These are phyloP conservation scores for Acer campestre DNA, from an alignment of 345 rosid genomes.

Conservation along the genomic window DNA sequence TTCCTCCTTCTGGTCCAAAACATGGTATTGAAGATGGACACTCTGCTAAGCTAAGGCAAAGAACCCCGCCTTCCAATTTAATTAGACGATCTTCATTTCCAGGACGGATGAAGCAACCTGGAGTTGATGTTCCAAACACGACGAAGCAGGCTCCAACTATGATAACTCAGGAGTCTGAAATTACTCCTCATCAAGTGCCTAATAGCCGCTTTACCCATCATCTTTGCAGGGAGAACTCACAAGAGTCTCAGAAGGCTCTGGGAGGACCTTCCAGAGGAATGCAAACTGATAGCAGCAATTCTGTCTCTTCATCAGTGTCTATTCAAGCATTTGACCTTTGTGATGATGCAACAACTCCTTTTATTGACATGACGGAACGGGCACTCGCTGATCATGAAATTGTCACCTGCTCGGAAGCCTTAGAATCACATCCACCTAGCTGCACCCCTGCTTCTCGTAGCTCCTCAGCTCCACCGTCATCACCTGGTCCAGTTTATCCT, in stretches of 20 bases:
- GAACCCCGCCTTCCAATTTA: conserved; percentile 69
- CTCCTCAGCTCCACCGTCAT: not conserved
- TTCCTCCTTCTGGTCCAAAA: conserved; percentile 59
- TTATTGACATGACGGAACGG: conserved; percentile 53
- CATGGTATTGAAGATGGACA: conserved; percentile 56
- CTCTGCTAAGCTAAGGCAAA: conserved; percentile 66
- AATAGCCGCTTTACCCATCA: conserved; percentile 29
- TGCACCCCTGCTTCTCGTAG: conserved; percentile 34
- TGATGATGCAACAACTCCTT: conserved; percentile 77
- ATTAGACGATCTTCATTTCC: conserved; percentile 59
- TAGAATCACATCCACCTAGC: conserved; percentile 35
- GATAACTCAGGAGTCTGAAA: conserved; percentile 41
- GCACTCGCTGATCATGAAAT: conserved; percentile 38
- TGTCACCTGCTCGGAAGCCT: conserved; percentile 36
- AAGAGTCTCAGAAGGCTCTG: conserved; percentile 44
- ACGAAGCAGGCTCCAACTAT: conserved; percentile 40
- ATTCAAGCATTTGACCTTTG: conserved; percentile 76
- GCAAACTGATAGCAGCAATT: conserved; percentile 77
- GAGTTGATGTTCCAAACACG: conserved; percentile 48
- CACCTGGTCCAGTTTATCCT: conserved; percentile 4
- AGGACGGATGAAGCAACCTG: conserved; percentile 50
- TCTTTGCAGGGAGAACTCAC: conserved; percentile 32
- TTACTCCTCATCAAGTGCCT: conserved; percentile 29
- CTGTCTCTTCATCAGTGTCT: conserved; percentile 75
- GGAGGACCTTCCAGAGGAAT: conserved; percentile 49